Evolutionary conservation across 2,329 filamentous ascomycete species (phyloP).

Genomic region (Pleurostoma richardsiae): DNA sequence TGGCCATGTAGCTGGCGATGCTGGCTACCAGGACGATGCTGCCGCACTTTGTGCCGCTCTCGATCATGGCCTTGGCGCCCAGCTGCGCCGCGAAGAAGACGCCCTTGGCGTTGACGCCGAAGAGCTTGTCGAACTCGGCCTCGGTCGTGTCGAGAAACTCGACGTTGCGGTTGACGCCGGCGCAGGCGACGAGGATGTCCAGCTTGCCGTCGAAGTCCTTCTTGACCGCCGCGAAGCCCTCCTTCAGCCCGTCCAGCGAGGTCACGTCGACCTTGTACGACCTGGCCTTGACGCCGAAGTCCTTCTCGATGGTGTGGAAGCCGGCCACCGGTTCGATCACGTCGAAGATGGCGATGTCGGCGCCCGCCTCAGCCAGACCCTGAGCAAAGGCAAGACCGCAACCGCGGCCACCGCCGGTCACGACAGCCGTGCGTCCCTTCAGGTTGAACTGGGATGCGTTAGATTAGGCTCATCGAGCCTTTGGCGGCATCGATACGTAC

Average conservation of each 20-base stretch:
- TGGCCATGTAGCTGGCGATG: conserved; percentile 46
- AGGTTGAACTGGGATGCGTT: conserved; percentile 35
- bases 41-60: conserved; percentile 41
- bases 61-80: conserved; percentile 44
- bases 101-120: conserved; percentile 36
- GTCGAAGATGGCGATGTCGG: conserved; percentile 41
- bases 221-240: conserved; percentile 22
- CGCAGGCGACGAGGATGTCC: conserved; percentile 38
- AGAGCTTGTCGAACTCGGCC: conserved; percentile 32
- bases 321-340: conserved; percentile 30
- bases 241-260: conserved; percentile 18
- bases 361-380: conserved; percentile 38
- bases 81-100: conserved; percentile 40
- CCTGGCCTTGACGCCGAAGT: conserved; percentile 32
- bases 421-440: conserved; percentile 36
- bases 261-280: conserved; percentile 35
- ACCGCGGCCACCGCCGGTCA: conserved; percentile 41
- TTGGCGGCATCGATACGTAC: no score
- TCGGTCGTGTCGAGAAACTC: conserved; percentile 37
- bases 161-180: conserved; percentile 37
- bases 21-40: conserved; percentile 49
- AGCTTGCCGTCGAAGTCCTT: conserved; percentile 24
- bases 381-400: conserved; percentile 39
- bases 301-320: conserved; percentile 32
- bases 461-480: no score